Conservation (phyloP, 805 yeast species). For the Metschnikowia cubensis region DNA sequence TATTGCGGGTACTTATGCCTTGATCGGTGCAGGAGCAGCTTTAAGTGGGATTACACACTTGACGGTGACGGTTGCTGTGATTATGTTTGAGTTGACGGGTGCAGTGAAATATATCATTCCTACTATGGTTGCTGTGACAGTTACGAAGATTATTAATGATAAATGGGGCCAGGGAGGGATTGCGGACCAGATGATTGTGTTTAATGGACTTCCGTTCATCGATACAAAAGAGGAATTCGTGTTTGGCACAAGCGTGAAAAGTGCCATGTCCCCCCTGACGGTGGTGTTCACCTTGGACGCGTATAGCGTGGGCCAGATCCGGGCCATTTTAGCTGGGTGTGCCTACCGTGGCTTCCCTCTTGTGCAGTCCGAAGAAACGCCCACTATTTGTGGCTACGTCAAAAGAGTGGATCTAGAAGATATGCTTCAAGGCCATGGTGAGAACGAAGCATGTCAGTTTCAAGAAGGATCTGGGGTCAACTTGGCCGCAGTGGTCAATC, state of each 20-base stretch:
- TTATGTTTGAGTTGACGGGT: conserved; percentile 95
- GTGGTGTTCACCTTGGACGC: conserved; percentile 35
- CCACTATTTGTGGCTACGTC: conserved; percentile 45
- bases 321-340: conserved; percentile 29
- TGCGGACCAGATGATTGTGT: conserved; percentile 89
- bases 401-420: conserved; percentile 36
- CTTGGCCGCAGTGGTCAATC: conserved; percentile 30
- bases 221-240: conserved; percentile 66
- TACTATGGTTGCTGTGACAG: conserved; percentile 91
- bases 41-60: conserved; percentile 91
- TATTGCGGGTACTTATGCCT: conserved; percentile 93
- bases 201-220: conserved; percentile 83
- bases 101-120: conserved; percentile 90
- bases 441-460: conserved; percentile 18
- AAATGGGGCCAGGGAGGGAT: conserved; percentile 79
- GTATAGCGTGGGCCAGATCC: conserved; percentile 28
- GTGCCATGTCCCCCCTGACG: conserved; percentile 56
- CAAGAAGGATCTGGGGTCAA: conserved; percentile 20
- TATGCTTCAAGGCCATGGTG: conserved; percentile 6
- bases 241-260: conserved; percentile 43
- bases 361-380: conserved; percentile 34
- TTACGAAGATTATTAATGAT: conserved; percentile 77
- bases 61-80: conserved; percentile 87
- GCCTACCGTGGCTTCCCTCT: conserved; percentile 52
- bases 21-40: conserved; percentile 94